Percentiles rank a stretch among this genome's conserved stretches.
Evolutionary conservation across 805 yeast species (phyloP).

Genomic region (Candida railenensis): DNA sequence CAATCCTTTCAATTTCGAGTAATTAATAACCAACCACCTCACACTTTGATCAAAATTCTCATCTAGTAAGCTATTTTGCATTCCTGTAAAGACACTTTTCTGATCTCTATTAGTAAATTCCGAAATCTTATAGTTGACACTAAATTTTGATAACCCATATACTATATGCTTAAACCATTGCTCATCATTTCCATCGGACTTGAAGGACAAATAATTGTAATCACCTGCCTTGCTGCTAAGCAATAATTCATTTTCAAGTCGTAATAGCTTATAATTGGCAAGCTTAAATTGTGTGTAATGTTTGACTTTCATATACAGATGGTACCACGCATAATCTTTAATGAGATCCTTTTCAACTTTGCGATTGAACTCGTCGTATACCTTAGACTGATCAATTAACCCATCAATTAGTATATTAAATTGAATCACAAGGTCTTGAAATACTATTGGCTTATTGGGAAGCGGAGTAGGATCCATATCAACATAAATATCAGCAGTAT

Average conservation of each 20-base stretch:
- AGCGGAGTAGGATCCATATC: constrained; percentile 14
- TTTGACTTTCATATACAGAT: constrained; percentile 54
- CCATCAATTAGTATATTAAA: constrained; percentile 12
- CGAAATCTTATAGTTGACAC: constrained; percentile 6
- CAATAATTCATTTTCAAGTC: constrained; percentile 29
- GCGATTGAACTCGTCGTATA: constrained; percentile 48
- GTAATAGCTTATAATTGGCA: constrained; percentile 51
- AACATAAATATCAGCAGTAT: constrained; percentile 17
- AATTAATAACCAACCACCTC: constrained; percentile 22
- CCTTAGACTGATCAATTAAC: constrained; percentile 23
- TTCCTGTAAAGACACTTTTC: constrained; percentile 19
- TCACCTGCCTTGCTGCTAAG: constrained; percentile 15
- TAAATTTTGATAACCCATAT: constrained; percentile 20
- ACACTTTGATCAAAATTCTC: constrained; percentile 22
- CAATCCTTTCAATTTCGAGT: constrained; percentile 20
- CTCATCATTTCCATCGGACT: neutral
- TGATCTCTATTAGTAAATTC: constrained; percentile 7
- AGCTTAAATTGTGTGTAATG: constrained; percentile 57
- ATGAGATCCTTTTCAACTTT: constrained; percentile 50
- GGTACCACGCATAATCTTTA: constrained; percentile 80
- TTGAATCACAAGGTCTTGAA: constrained; percentile 12
- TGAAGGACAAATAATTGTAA: constrained; percentile 11
- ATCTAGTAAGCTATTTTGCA: constrained; percentile 18
- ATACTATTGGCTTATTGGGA: constrained; percentile 2
- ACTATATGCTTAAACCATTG: constrained; percentile 18